Conservation (phyloP, 257 asterid genomes). For the Solanum raphanifolium region DNA sequence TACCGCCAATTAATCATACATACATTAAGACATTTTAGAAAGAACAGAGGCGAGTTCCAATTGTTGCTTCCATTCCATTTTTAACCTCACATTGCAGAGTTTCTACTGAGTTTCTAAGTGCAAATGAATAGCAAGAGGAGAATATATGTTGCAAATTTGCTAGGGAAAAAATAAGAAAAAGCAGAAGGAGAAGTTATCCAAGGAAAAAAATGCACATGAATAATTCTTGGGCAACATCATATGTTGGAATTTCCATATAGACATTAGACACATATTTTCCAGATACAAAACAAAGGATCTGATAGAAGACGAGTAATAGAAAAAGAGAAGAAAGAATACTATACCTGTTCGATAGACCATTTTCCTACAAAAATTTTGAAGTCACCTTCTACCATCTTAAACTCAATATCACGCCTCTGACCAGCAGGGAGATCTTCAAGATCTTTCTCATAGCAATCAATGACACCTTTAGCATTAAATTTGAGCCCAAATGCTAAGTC, state of each 20-base stretch:
- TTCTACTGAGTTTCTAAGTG: background rate
- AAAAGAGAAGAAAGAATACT: background rate
- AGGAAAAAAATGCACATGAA: background rate
- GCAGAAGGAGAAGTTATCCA: background rate
- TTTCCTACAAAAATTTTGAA: constrained; percentile 66
- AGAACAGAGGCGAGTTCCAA: background rate
- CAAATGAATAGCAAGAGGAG: background rate
- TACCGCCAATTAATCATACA: background rate
- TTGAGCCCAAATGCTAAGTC: constrained; percentile 66
- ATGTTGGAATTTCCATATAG: background rate
- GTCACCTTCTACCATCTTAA: constrained; percentile 89
- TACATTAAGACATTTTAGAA: background rate
- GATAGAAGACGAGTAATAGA: background rate
- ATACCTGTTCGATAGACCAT: constrained; percentile 84
- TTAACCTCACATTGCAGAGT: background rate
- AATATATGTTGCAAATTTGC: background rate
- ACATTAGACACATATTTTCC: background rate
- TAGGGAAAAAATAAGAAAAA: background rate
- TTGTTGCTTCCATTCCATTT: background rate
- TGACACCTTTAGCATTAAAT: constrained; percentile 66
- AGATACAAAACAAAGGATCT: background rate
- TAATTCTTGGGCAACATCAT: background rate
- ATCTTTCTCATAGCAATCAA: constrained; percentile 78
- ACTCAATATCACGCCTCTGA: constrained; percentile 68
- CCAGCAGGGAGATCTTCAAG: constrained; percentile 41